Evolutionary conservation across 257 asterid genomes (phyloP), one percentile per base, ranked within the genome.

Genomic region (Solanum pinnatisectum): DNA sequence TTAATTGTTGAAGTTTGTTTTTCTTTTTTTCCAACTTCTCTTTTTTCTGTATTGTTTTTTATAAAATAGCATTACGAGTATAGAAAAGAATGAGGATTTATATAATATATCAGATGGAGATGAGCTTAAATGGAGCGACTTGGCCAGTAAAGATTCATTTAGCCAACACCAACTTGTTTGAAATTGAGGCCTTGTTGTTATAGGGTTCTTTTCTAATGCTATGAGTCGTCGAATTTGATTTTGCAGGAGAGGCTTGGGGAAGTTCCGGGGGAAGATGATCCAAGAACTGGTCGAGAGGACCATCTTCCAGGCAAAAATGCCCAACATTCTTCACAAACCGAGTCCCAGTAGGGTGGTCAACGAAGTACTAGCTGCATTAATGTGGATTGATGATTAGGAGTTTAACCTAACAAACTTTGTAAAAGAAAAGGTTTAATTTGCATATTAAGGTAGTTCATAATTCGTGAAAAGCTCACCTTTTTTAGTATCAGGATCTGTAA

Each of bases 171-270:
- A 22, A 74, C 83, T 37, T 74, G 52, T 74, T 74, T 22, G 18
- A 40, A n/a, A 22, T 74, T 74, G 83, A 74, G 32, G 30, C 18
- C 4, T 74, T 36, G 49, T 74, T 36, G 49, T 73, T 73, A 76
- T 11, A 76, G 7, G 33, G 22, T 78, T 83, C 33, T 76, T 77
- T 74, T 40, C 46, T 77, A 77, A 82, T 46, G 71, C 71, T 49
- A 32, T 49, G 68, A 82, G 32, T 82, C 44, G 14, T 82, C 5
- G 71, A 13, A 49, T 49, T 46, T 49, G 44, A 86, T 81, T 89
- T 88, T 91, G 89, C 94, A 95, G 98, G 98, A 93, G 94, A 93
- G 94, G 87, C 93, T 93, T 6, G 96, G 96, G 46, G 98, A 96
- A 88, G 91, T 83, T 91, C 87, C 95, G 10, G 96, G 90, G 25